Evolutionary conservation across 2,329 filamentous ascomycete species (phyloP).

Genomic region (Lasiodiplodia sp.): DNA sequence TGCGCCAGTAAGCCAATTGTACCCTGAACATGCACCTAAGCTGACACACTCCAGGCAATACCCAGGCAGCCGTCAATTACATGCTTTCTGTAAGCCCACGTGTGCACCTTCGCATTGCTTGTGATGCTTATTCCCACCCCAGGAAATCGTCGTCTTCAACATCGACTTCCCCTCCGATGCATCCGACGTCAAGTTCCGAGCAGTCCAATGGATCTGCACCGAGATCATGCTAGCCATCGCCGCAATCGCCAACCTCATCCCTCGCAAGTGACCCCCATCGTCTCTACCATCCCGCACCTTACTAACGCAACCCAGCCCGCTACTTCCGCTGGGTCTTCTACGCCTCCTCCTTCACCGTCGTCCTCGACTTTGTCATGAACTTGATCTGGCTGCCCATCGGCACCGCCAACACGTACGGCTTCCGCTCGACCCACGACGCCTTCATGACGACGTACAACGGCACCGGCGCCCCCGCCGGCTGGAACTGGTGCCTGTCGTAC

Average conservation of each 20-base stretch:
- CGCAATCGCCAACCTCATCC: constrained; percentile 33
- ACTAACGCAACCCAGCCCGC: constrained; percentile 33
- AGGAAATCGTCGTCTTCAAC: constrained; percentile 64
- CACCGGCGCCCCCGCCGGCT: constrained; percentile 57
- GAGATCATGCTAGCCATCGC: constrained; percentile 55
- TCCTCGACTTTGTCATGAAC: constrained; percentile 66
- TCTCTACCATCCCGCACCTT: neutral
- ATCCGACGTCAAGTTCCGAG: constrained; percentile 63
- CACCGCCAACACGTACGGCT: constrained; percentile 62
- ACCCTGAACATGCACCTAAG: too few relatives aligned
- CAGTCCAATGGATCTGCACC: constrained; percentile 67
- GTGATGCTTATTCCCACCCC: neutral
- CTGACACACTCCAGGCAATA: constrained; percentile 39
- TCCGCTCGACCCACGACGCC: constrained; percentile 65
- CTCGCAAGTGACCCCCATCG: neutral
- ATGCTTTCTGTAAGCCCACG: constrained; percentile 39
- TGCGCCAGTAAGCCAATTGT: constrained; percentile 13
- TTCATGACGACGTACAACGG: constrained; percentile 68
- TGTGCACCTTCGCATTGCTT: neutral
- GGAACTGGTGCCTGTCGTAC: constrained; percentile 70
- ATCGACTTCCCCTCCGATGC: constrained; percentile 62
- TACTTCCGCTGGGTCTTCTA: constrained; percentile 59
- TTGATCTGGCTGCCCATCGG: constrained; percentile 68
- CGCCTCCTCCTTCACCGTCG: constrained; percentile 57
- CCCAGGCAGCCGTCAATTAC: constrained; percentile 49